These are phyloP conservation scores for Oenanthe javanica DNA, from an alignment of 140 eudicot genomes.

Conservation along the genomic window DNA sequence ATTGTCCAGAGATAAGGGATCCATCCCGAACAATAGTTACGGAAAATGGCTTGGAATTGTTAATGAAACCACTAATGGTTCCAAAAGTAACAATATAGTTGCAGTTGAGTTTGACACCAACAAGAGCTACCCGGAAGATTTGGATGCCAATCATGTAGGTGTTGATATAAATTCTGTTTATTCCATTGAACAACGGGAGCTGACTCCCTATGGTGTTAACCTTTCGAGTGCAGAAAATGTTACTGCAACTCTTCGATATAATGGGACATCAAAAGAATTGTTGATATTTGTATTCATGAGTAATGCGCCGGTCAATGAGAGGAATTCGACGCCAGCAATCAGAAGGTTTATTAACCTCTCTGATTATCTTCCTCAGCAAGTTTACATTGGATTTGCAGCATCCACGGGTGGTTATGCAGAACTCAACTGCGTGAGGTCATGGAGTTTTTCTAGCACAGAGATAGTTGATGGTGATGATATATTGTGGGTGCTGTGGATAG, in stretches of 20 bases:
- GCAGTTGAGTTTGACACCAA: constrained; percentile 1
- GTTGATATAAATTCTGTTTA: not conserved
- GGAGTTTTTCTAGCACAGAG: not conserved
- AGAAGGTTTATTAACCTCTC: not conserved
- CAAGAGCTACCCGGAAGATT: not conserved
- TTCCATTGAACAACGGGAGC: not conserved
- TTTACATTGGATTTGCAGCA: not conserved
- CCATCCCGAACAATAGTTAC: not conserved
- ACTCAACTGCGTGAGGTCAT: not conserved
- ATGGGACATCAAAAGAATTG: not conserved
- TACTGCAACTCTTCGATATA: not conserved
- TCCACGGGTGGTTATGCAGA: not conserved
- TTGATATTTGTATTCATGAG: not conserved
- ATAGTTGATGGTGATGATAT: not conserved
- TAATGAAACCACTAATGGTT: constrained; percentile 1
- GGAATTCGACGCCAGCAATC: not conserved
- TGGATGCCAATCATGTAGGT: not conserved
- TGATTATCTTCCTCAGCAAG: not conserved
- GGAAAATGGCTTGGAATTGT: constrained; percentile 8
- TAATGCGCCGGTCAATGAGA: not conserved
- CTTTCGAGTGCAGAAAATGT: not conserved
- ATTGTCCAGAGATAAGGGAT: not conserved
- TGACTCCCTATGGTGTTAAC: not conserved
- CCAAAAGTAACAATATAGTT: not conserved
- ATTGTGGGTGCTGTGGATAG: constrained; percentile 1